Evolutionary conservation across 352 stramenopile species (phyloP).

Genomic region (Aphanomyces invadans): DNA sequence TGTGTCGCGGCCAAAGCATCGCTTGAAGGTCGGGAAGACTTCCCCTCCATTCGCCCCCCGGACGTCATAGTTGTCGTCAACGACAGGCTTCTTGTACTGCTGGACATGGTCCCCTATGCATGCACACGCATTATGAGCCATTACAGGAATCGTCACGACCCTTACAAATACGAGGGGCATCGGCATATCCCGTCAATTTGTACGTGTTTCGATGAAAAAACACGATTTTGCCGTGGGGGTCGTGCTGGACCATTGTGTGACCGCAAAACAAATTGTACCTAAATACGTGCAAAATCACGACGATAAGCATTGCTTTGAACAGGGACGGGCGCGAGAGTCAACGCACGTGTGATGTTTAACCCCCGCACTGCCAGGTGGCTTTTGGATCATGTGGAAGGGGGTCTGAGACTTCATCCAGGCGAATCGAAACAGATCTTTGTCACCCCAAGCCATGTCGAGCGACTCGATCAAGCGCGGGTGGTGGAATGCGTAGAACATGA

Average conservation of each 20-base stretch:
- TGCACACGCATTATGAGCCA: not conserved
- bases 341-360: slow-evolving; percentile 30
- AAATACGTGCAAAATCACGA: not conserved
- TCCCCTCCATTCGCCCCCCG: slow-evolving; percentile 57
- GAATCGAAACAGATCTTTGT: slow-evolving; percentile 58
- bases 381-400: slow-evolving; percentile 42
- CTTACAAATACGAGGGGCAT: slow-evolving; percentile 21
- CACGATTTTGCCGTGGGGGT: slow-evolving; percentile 33
- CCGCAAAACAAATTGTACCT: slow-evolving; percentile 40
- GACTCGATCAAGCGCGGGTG: slow-evolving; percentile 31
- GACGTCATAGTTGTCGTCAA: slow-evolving; percentile 37
- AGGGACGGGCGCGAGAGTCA: not conserved
- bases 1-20: slow-evolving; percentile 61
- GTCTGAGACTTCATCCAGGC: slow-evolving; percentile 45
- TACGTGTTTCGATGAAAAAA: slow-evolving; percentile 58
- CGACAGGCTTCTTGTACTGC: slow-evolving; percentile 5
- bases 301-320: not conserved
- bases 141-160: not conserved
- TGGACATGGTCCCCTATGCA: slow-evolving; percentile 26
- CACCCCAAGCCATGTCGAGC: slow-evolving; percentile 37
- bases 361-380: slow-evolving; percentile 37
- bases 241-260: slow-evolving; percentile 47
- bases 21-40: slow-evolving; percentile 56
- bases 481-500: slow-evolving; percentile 44
- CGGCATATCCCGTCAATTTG: slow-evolving; percentile 32